phyloP scores from a whole-genome alignment of 768 basidiomycete species.

The Leccinum longicurvipes region DNA sequence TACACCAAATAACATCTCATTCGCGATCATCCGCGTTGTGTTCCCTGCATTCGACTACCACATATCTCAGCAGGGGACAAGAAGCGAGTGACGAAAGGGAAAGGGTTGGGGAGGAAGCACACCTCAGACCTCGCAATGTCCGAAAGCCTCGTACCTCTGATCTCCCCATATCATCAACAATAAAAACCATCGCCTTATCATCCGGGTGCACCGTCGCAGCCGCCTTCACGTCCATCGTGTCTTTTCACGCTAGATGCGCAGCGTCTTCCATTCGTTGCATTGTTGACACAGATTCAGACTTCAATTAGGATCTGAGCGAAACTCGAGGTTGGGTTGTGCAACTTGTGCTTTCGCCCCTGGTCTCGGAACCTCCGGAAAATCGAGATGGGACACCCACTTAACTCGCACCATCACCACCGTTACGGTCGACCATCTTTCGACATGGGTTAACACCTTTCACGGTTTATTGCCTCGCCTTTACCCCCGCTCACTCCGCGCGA shows the following conservation, averaged over 20 bases:
- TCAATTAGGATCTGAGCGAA: neutral
- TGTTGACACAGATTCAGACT: constrained; percentile 29
- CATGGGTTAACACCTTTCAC: constrained; percentile 70
- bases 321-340: too few relatives aligned
- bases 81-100: too few relatives aligned
- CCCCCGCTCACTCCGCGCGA: constrained; percentile 53
- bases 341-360: too few relatives aligned
- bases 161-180: too few relatives aligned
- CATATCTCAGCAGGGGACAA: too few relatives aligned
- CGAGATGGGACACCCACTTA: too few relatives aligned
- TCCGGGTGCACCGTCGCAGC: constrained; percentile 93
- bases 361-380: too few relatives aligned
- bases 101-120: too few relatives aligned
- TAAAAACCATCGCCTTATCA: constrained; percentile 83
- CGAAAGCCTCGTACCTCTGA: neutral
- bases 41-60: constrained; percentile 62
- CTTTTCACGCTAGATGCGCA: constrained; percentile 68
- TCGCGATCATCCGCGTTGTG: constrained; percentile 91
- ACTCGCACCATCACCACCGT: constrained; percentile 24
- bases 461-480: constrained; percentile 68
- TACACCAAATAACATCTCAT: constrained; percentile 76
- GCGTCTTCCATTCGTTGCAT: constrained; percentile 76
- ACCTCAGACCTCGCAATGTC: too few relatives aligned
- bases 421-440: constrained; percentile 67
- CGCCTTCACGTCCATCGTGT: constrained; percentile 81